These are phyloP conservation scores for Phytophthora foliorum DNA, from an alignment of 352 stramenopile genomes.

Conservation along the genomic window DNA sequence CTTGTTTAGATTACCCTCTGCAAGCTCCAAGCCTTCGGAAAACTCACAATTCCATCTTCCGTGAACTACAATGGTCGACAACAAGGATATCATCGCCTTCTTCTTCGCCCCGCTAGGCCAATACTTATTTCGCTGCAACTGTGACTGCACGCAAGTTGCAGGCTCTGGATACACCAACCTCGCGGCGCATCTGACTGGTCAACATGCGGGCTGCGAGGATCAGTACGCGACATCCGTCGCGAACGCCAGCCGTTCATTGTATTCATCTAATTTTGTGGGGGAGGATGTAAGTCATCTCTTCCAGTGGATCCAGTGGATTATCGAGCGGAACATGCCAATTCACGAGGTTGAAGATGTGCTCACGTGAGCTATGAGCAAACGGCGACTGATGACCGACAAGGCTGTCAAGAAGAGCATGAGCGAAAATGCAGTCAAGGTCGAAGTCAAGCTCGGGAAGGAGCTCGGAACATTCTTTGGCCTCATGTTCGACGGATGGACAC, in stretches of 20 bases:
- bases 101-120: constrained; percentile 3
- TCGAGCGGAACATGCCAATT: constrained; percentile 9
- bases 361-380: constrained; percentile 3
- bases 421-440: too few species aligned
- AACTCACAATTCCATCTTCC: too few species aligned
- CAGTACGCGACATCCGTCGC: neutral
- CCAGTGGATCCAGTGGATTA: constrained; percentile 13
- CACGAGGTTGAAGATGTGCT: constrained; percentile 10
- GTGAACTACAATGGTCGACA: constrained; percentile 2
- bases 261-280: constrained; percentile 3
- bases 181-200: neutral
- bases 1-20: too few species aligned
- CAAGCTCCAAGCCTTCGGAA: too few species aligned
- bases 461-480: too few species aligned
- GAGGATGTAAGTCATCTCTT: constrained; percentile 13
- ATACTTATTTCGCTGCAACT: constrained; percentile 2
- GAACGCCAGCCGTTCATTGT: neutral
- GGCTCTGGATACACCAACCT: constrained; percentile 8
- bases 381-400: neutral
- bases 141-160: neutral
- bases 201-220: neutral
- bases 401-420: too few species aligned
- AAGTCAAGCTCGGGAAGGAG: too few species aligned
- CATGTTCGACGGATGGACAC: constrained; percentile 5
- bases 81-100: neutral